Evolutionary conservation across 192 early-diverging fungal genomes (phyloP), one percentile per base, ranked within the genome.

Genomic region (Gamsiella multidivaricata): DNA sequence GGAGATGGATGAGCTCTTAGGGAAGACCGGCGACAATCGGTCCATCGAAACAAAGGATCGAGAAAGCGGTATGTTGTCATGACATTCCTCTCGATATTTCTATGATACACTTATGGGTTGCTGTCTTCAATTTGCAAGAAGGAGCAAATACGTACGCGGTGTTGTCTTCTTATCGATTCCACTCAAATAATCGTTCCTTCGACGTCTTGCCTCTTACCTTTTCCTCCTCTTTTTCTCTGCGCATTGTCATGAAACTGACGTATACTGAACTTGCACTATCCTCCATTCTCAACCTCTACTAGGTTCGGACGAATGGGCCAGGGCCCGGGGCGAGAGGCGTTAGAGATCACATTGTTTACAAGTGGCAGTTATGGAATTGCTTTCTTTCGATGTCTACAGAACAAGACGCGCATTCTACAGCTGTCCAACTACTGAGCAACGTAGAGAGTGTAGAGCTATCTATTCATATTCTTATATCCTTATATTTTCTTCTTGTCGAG

Each of bases 301-400:
- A 73, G 70, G 70, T 18, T 73, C 70, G n/a, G 70, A 64, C 31
- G 70, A 73, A 53, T 73, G 70, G 70, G 34, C 61, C 23, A 63
- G 54, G 15, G 54, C 70, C 46, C 61, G 70, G 15, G 70, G 70
- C 25, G 70, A 73, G 22, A 39, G 70, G 23, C 59, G 59, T 12
- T 61, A 26, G 39, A n/a, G n/a, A n/a, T n/a, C n/a, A n/a, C n/a
- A n/a, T n/a, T n/a, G n/a, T n/a, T n/a, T n/a, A n/a, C n/a, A n/a
- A n/a, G n/a, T n/a, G n/a, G n/a, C n/a, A n/a, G n/a, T n/a, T n/a
- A n/a, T n/a, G n/a, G n/a, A n/a, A n/a, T n/a, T n/a, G n/a, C n/a
- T n/a, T n/a, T n/a, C n/a, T n/a, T n/a, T n/a, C n/a, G n/a, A n/a
- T n/a, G n/a, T n/a, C n/a, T n/a, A n/a, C n/a, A n/a, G n/a, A n/a